A percentile compares a stretch with the other conserved stretches of the same genome.
Conservation (phyloP, 106 monocot genomes). For the Dendrobium nobile region DNA sequence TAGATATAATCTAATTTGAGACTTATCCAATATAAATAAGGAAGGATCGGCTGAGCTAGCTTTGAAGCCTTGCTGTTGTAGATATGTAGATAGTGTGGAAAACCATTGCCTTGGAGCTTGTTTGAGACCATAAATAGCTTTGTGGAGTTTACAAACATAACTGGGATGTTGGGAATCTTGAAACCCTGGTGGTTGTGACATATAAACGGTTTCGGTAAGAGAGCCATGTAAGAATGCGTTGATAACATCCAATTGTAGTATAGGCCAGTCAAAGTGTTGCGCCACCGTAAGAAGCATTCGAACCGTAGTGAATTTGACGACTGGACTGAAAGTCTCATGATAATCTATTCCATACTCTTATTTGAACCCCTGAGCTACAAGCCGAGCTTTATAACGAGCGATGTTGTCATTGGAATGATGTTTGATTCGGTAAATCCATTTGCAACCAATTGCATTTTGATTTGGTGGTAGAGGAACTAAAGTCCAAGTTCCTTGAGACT, state of each 20-base stretch:
- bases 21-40: not conserved
- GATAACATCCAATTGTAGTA: not conserved
- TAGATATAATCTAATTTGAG: too few relatives aligned
- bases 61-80: not conserved
- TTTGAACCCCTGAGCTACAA: not conserved
- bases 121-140: not conserved
- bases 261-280: not conserved
- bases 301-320: not conserved
- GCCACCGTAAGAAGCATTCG: not conserved
- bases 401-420: not conserved
- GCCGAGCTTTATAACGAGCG: not conserved
- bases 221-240: too few relatives aligned
- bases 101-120: not conserved
- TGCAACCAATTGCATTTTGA: not conserved
- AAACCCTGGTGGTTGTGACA: not conserved
- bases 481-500: not conserved
- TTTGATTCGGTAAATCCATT: not conserved
- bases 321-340: not conserved
- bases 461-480: not conserved
- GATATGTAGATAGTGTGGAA: not conserved
- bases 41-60: not conserved
- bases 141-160: not conserved
- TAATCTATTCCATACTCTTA: not conserved
- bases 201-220: not conserved
- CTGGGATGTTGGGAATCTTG: not conserved